Conservation (phyloP, 768 basidiomycete genomes). For the Mycena indigotica region DNA sequence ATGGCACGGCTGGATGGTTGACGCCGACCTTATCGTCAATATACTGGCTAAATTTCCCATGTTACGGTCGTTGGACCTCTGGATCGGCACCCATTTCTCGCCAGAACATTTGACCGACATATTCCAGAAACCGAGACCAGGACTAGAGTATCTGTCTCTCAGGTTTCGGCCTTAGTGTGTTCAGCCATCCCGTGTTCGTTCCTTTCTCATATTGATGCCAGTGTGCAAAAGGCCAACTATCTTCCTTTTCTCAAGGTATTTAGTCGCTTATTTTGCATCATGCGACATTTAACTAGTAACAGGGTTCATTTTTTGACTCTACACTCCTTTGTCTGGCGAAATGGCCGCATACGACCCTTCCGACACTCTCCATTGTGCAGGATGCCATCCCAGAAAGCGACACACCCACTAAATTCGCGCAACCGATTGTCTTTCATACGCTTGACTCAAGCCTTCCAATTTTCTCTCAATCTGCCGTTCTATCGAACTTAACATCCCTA, state of each 20-base stretch:
- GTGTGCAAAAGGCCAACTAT: slow-evolving; percentile 75
- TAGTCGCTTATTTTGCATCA: neutral
- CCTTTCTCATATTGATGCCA: slow-evolving; percentile 26
- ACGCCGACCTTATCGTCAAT: slow-evolving; percentile 76
- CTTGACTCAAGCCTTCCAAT: slow-evolving; percentile 52
- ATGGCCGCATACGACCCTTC: slow-evolving; percentile 56
- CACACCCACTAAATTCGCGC: slow-evolving; percentile 54
- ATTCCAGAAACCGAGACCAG: slow-evolving; percentile 45
- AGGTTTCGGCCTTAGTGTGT: slow-evolving; percentile 85
- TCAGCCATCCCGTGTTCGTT: neutral
- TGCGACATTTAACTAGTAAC: slow-evolving; percentile 1
- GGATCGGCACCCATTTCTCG: slow-evolving; percentile 72
- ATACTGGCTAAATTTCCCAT: slow-evolving; percentile 59
- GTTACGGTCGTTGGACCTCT: slow-evolving; percentile 55
- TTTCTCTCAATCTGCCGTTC: slow-evolving; percentile 46
- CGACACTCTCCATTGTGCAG: slow-evolving; percentile 63
- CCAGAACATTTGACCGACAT: slow-evolving; percentile 84
- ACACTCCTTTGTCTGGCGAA: slow-evolving; percentile 59
- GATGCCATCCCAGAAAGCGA: slow-evolving; percentile 46
- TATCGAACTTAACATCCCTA: slow-evolving; percentile 60
- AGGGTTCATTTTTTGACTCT: slow-evolving; percentile 85
- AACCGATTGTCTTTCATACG: slow-evolving; percentile 85
- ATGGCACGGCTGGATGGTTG: slow-evolving; percentile 67
- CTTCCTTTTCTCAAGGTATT: slow-evolving; percentile 77
- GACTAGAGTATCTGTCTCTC: slow-evolving; percentile 57